A percentile compares a stretch with the other conserved stretches of the same genome.
Conservation (phyloP, 202 grass and related monocot genomes). For the Alloteropsis angusta region DNA sequence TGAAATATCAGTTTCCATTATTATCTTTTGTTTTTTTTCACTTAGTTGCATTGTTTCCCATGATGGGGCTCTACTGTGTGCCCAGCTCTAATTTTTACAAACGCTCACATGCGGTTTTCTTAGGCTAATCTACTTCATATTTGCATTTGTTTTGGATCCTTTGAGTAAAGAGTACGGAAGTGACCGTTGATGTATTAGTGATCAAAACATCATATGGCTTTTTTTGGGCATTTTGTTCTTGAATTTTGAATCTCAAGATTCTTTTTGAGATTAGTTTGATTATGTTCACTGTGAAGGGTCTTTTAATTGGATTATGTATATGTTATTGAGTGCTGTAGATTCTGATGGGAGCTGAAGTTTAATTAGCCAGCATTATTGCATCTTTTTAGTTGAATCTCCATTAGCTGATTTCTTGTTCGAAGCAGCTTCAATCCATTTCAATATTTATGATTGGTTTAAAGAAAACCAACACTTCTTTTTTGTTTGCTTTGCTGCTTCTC, state of each 20-base stretch:
- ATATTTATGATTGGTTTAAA: background rate
- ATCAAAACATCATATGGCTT: background rate
- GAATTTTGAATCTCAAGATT: background rate
- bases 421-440: background rate
- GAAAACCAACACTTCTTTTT: background rate
- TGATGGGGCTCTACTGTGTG: background rate
- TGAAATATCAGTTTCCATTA: constrained; percentile 6
- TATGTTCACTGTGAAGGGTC: background rate
- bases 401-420: constrained; percentile 5
- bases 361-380: background rate
- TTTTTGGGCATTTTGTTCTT: background rate
- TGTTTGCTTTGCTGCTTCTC: background rate
- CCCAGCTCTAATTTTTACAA: background rate
- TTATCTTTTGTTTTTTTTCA: background rate
- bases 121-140: background rate
- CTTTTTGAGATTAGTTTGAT: background rate
- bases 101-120: background rate
- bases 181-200: background rate
- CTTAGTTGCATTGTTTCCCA: background rate
- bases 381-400: background rate
- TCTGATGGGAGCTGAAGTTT: background rate
- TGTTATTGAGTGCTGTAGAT: background rate
- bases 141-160: background rate
- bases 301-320: background rate
- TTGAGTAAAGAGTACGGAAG: background rate